Conservation (phyloP, 1,284 basidiomycete species). For the Cryptococcus sp. region DNA sequence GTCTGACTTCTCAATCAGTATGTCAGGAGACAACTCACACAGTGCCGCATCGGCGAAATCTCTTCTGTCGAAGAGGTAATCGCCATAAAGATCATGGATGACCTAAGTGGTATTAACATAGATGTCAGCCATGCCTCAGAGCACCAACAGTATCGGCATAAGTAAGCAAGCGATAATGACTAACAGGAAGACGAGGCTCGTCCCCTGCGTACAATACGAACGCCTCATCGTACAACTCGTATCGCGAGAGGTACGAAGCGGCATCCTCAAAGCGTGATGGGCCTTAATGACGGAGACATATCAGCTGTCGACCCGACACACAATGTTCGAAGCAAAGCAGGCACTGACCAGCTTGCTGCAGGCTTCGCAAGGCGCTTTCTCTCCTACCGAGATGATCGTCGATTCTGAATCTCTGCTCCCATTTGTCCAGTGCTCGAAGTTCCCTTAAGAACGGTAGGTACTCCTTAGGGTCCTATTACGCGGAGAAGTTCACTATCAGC, state of each 20-base stretch:
- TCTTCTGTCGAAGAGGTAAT: constrained; percentile 80
- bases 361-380: constrained; percentile 72
- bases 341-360: constrained; percentile 68
- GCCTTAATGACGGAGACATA: constrained; percentile 9
- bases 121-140: too few relatives aligned
- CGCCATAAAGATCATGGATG: constrained; percentile 79
- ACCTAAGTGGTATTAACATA: constrained; percentile 43
- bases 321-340: not conserved
- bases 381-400: constrained; percentile 87
- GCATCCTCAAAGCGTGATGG: constrained; percentile 69
- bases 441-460: constrained; percentile 96
- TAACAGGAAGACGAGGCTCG: constrained; percentile 58
- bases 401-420: constrained; percentile 87
- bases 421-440: constrained; percentile 73
- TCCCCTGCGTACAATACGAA: constrained; percentile 71
- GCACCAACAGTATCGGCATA: too few relatives aligned
- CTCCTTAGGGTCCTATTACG: constrained; percentile 84
- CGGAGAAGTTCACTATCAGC: constrained; percentile 3
- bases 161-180: too few relatives aligned
- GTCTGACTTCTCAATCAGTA: not conserved
- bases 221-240: constrained; percentile 75
- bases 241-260: constrained; percentile 72
- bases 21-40: constrained; percentile 56
- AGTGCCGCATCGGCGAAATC: constrained; percentile 82
- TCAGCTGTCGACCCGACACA: not conserved